Conservation (phyloP, 352 stramenopile species). For the Peronosclerospora sorghi region DNA sequence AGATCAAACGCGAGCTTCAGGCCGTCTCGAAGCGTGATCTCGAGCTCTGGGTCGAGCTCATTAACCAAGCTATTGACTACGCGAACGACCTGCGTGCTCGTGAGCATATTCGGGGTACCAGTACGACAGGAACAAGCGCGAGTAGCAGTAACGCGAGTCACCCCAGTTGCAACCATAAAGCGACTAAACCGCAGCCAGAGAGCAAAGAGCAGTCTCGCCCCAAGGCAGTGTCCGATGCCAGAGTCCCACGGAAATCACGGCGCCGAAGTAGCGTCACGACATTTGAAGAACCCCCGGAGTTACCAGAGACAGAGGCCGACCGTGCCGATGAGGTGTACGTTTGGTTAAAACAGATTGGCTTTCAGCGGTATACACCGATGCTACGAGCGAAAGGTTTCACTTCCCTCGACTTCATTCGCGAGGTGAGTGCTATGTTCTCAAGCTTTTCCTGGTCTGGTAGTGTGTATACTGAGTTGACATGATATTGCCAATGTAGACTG, state of each 20-base stretch:
- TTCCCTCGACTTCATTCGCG: constrained; percentile 75
- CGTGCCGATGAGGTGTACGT: constrained; percentile 54
- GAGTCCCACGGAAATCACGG: constrained; percentile 14
- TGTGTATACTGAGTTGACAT: constrained; percentile 1
- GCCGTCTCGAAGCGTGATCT: constrained; percentile 45
- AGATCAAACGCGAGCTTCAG: constrained; percentile 75
- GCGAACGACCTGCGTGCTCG: constrained; percentile 40
- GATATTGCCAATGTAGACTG: constrained; percentile 36
- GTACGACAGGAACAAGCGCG: constrained; percentile 17
- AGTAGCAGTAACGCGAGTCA: constrained; percentile 24
- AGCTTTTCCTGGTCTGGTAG: background rate
- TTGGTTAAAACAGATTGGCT: constrained; percentile 56
- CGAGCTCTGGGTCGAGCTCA: constrained; percentile 58
- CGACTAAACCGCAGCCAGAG: constrained; percentile 8
- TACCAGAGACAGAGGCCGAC: constrained; percentile 34
- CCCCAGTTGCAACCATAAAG: constrained; percentile 15
- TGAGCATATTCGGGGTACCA: constrained; percentile 25
- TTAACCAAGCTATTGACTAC: constrained; percentile 70
- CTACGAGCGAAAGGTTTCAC: constrained; percentile 73
- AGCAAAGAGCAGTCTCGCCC: background rate
- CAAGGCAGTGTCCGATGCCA: constrained; percentile 10
- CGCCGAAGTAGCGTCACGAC: constrained; percentile 17
- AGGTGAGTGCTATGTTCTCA: constrained; percentile 36
- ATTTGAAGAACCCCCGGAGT: constrained; percentile 19
- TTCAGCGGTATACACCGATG: constrained; percentile 46